Evolutionary conservation across 495 filamentous ascomycete genomes (phyloP).

Genomic region (Penicillium coffeae): DNA sequence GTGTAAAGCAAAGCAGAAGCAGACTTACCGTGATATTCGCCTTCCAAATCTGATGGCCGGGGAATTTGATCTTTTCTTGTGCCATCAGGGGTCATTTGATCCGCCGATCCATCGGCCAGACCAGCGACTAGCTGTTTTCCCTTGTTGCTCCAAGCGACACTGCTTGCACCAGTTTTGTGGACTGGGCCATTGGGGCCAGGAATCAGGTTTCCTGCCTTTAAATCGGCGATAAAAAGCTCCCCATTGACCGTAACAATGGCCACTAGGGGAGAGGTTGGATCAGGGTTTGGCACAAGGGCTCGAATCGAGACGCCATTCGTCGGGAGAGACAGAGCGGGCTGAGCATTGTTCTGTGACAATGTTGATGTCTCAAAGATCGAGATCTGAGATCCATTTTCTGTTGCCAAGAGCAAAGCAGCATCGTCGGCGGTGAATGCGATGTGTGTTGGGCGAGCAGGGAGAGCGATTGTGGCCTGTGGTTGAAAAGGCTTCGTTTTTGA

Average conservation of each 20-base stretch:
- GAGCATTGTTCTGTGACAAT: slow-evolving; percentile 61
- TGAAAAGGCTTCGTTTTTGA: slow-evolving; percentile 64
- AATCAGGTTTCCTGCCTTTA: slow-evolving; percentile 60
- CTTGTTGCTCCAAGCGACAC: slow-evolving; percentile 84
- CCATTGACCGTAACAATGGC: slow-evolving; percentile 78
- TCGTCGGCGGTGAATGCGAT: slow-evolving; percentile 86
- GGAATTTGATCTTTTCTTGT: slow-evolving; percentile 72
- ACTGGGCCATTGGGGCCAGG: slow-evolving; percentile 60
- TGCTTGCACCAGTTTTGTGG: slow-evolving; percentile 72
- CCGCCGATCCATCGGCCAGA: slow-evolving; percentile 71
- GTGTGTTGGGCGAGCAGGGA: slow-evolving; percentile 78
- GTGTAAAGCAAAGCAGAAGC: background rate
- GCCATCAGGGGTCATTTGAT: slow-evolving; percentile 81
- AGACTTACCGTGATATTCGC: slow-evolving; percentile 61
- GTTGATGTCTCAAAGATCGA: slow-evolving; percentile 72
- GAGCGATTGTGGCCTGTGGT: slow-evolving; percentile 65
- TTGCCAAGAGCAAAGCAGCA: slow-evolving; percentile 74
- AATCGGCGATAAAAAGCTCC: slow-evolving; percentile 76
- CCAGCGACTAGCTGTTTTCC: slow-evolving; percentile 94
- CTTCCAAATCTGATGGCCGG: slow-evolving; percentile 62
- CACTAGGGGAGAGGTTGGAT: slow-evolving; percentile 54
- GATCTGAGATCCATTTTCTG: slow-evolving; percentile 76
- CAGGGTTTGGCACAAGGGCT: slow-evolving; percentile 76
- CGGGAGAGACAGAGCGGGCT: slow-evolving; percentile 65
- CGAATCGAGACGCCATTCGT: slow-evolving; percentile 74